Conservation (phyloP, 2,329 filamentous ascomycete genomes). For the Tolypocladium tundrense region DNA sequence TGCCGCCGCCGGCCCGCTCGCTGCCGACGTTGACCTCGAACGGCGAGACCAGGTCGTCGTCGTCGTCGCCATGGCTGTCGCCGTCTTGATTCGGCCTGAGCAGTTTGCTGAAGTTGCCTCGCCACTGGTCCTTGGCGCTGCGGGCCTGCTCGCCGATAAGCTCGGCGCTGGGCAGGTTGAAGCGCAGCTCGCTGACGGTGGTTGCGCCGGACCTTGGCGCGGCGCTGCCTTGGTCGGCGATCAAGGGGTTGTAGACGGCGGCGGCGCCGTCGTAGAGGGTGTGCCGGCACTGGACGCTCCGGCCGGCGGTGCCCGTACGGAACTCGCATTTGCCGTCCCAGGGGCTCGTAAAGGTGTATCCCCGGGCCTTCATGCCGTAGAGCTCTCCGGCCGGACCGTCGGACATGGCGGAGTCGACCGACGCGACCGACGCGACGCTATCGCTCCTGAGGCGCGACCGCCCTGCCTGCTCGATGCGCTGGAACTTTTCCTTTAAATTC, state of each 20-base stretch:
- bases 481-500: conserved; percentile 35
- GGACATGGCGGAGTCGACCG: conserved; percentile 14
- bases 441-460: conserved; percentile 13
- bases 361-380: conserved; percentile 37
- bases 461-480: conserved; percentile 20
- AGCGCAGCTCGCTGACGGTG: conserved; percentile 72
- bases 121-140: conserved; percentile 22
- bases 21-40: conserved; percentile 68
- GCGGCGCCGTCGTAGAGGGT: conserved; percentile 38
- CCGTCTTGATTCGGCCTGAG: conserved; percentile 20
- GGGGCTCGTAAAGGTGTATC: conserved; percentile 72
- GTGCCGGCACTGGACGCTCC: conserved; percentile 66
- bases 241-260: conserved; percentile 32
- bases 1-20: conserved; percentile 79
- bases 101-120: conserved; percentile 33
- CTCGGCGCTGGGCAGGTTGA: conserved; percentile 65
- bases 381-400: neutral
- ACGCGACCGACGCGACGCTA: conserved; percentile 21
- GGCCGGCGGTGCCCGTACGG: conserved; percentile 64
- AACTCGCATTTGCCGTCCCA: conserved; percentile 89
- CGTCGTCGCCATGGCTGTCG: conserved; percentile 16
- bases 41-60: conserved; percentile 26
- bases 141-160: conserved; percentile 28
- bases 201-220: conserved; percentile 22
- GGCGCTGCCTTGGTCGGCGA: conserved; percentile 21